These are phyloP conservation scores for Globisporangium rhizosaccharum DNA, from an alignment of 352 stramenopile genomes.

Conservation along the genomic window DNA sequence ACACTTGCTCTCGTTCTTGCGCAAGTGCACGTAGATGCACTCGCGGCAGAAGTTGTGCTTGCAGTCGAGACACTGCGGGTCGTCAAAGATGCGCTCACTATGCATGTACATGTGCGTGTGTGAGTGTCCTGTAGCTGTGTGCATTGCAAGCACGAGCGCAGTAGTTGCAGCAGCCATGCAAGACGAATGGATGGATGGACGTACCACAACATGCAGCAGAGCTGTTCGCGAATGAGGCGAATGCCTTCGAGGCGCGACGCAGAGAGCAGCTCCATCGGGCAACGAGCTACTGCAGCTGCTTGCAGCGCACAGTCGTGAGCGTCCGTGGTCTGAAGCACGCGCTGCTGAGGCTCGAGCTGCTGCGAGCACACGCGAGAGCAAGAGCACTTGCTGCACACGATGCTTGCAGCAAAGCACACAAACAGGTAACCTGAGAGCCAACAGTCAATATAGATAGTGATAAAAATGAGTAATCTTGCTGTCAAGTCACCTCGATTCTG, in stretches of 20 bases:
- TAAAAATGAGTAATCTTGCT: too few species aligned
- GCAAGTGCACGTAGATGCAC: conserved; percentile 67
- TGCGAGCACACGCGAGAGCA: too few species aligned
- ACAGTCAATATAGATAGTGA: not conserved
- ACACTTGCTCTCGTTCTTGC: conserved; percentile 52
- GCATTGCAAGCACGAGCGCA: too few species aligned
- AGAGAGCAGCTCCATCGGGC: conserved; percentile 55
- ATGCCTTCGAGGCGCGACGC: conserved; percentile 43
- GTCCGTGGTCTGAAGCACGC: not conserved
- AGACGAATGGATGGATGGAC: conserved; percentile 9
- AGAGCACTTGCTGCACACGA: too few species aligned
- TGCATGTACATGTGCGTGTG: not conserved
- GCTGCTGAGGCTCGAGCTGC: too few species aligned
- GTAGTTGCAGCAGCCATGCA: too few species aligned
- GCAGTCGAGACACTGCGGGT: conserved; percentile 82
- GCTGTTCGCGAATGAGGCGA: conserved; percentile 76
- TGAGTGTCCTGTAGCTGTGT: too few species aligned
- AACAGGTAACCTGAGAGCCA: too few species aligned
- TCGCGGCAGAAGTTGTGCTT: conserved; percentile 86
- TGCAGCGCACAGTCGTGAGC: not conserved
- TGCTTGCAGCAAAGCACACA: too few species aligned
- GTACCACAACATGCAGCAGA: conserved; percentile 74
- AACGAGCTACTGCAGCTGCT: not conserved
- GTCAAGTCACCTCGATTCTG: too few species aligned
- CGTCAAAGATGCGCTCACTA: conserved; percentile 67